A percentile compares a stretch with the other conserved stretches of the same genome.
These are phyloP conservation scores for Daldinia eschscholtzii DNA, from an alignment of 2,329 filamentous ascomycete species.

Conservation along the genomic window DNA sequence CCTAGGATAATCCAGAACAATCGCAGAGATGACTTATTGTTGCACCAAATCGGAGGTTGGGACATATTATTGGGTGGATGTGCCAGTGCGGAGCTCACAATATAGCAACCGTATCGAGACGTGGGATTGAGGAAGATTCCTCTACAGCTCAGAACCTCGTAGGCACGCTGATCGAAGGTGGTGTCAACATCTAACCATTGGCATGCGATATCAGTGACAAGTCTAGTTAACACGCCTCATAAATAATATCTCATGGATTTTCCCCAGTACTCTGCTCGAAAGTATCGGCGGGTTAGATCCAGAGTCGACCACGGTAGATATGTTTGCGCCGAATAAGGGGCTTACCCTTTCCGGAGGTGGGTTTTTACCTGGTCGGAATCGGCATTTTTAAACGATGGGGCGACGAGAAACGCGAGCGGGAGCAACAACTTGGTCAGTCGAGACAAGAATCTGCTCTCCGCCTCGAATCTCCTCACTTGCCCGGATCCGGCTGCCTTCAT, in stretches of 20 bases:
- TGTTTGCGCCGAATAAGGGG: not conserved
- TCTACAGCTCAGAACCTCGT: not conserved
- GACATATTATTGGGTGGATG: not conserved
- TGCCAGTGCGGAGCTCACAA: not conserved
- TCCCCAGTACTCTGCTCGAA: not conserved
- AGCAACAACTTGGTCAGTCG: not conserved
- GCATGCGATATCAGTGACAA: not conserved
- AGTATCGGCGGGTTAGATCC: constrained; percentile 20
- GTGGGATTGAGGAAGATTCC: not conserved
- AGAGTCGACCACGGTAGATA: not conserved
- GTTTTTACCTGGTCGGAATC: not conserved
- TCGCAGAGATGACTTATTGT: constrained; percentile 14
- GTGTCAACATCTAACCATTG: not conserved
- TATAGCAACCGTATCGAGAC: not conserved
- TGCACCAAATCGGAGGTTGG: not conserved
- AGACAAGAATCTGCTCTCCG: not conserved
- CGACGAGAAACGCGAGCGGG: too few species aligned
- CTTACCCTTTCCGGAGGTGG: not conserved
- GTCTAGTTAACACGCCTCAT: not conserved
- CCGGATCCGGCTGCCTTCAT: not conserved
- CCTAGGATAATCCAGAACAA: not conserved
- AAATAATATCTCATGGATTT: not conserved
- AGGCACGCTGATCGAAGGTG: not conserved
- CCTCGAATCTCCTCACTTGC: constrained; percentile 1
- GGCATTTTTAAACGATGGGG: not conserved